A percentile compares a stretch with the other conserved stretches of the same genome.
phyloP scores from a whole-genome alignment of 78 protist genomes.

The Fonticula alba region DNA sequence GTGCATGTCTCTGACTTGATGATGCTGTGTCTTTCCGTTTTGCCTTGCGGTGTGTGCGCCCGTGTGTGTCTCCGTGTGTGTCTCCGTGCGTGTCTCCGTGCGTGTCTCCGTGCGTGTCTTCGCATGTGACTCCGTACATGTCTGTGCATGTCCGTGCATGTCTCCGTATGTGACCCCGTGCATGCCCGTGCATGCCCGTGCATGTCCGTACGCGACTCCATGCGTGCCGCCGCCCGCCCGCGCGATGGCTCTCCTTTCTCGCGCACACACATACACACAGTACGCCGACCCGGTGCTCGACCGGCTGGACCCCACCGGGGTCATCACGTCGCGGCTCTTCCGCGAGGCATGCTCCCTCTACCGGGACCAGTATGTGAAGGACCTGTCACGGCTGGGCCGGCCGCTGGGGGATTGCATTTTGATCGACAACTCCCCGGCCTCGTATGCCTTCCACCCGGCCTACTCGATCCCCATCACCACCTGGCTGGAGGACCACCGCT shows the following conservation, averaged over 20 bases:
- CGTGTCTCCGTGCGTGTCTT: not conserved
- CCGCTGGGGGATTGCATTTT: conserved; percentile 41
- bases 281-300: conserved; percentile 83
- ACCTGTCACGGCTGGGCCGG: conserved; percentile 44
- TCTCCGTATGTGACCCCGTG: not conserved
- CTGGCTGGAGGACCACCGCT: too few species aligned
- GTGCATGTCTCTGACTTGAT: not conserved
- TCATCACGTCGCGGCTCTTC: conserved; percentile 40
- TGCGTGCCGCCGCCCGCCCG: too few species aligned
- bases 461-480: conserved; percentile 61
- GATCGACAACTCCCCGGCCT: conserved; percentile 62
- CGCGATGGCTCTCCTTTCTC: too few species aligned
- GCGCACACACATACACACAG: conserved; percentile 4
- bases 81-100: not conserved
- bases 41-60: not conserved
- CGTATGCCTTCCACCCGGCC: conserved; percentile 59
- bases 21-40: not conserved
- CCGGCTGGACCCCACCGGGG: conserved; percentile 35
- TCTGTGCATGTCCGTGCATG: not conserved
- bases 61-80: not conserved
- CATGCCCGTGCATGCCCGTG: not conserved
- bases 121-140: not conserved
- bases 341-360: conserved; percentile 44
- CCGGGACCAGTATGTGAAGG: conserved; percentile 49
- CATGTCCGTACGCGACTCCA: too few species aligned